Evolutionary conservation across 495 filamentous ascomycete species (phyloP), one percentile per base, ranked within the genome.

Genomic region (Talaromyces proteolyticus): DNA sequence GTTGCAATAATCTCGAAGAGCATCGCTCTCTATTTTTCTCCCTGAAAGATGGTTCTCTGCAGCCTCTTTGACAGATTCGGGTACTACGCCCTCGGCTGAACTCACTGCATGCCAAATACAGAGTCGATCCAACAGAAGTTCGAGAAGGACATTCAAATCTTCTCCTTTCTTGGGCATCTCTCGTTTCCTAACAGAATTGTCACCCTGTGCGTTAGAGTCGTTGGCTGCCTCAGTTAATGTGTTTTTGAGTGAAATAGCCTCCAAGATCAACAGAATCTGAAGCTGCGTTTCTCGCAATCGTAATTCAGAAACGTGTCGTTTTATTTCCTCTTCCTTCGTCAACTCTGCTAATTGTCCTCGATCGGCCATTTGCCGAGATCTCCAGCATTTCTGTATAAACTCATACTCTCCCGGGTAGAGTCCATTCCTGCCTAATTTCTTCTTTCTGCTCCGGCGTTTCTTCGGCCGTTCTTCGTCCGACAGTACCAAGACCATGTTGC

Each of bases 71-170:
- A 58, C 52, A 24, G 64, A 58, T 20, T 69, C 64, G 12, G 59
- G 52, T 14, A 63, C 53, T 19, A 51, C 50, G 0, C 73, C 65
- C 53, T 84, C 79, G 34, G 78, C 75, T 25, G 75, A 61, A 21
- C 72, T 70, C 41, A 78, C 80, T n/a, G 90, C 89, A 59, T 96
- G 91, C 94, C 94, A 98, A 36, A 98, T 98, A 61, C 90, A 94
- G 19, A 98, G 73, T 26, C 90, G 81, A 62, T 98, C 94, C 10
- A 95, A 78, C 44, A 95, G 82, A 3, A 95, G 68, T 57, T 97
- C 92, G 6, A 98, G 73, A 18, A 91, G 74, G 1, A 84, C 64
- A 21, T 71, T 69, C 16, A 86, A 62, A 59, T 88, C 75, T 50
- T 78, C 77, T 0, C 57, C 49, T 51, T 78, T 82, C 59, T 81